Evolutionary conservation across 2,329 filamentous ascomycete species (phyloP), one percentile per base, ranked within the genome.

Genomic region (Calonectria honghensis): DNA sequence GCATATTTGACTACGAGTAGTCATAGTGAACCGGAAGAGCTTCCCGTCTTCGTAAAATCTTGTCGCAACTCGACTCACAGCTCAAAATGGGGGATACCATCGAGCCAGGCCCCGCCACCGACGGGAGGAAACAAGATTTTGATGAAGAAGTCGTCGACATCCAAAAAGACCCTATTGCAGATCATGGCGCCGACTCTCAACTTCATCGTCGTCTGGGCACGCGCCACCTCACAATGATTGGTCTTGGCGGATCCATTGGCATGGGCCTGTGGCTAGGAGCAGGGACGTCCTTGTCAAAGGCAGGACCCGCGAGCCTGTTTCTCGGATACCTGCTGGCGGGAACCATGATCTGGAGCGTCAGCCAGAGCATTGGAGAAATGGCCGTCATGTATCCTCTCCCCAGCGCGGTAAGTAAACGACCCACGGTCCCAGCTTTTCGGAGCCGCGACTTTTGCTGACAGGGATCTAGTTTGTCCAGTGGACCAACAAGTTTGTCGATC

Each of bases 181-280:
- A 73, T 27, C 65, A 73, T 54, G 70, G 70, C n/a, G 70, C 70
- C 41, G 70, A 73, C 9, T 72, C 73, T 7, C 67, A 74, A 27
- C 82, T 88, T 24, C 82, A 83, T 52, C 83, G 86, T 24, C 79
- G 81, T 6, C 82, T 88, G 41, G 82, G 84, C 73, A 87, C 85
- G 14, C 85, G 88, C 20, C 89, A 90, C 77, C 85, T 90, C 64
- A 88, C 90, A 77, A 90, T 90, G 88, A 89, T 90, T 72, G 89
- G 88, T 24, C 83, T 87, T 41, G 84, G 84, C 54, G 85, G 84
- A 27, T 87, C 83, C 31, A 89, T 89, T 79, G 87, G 87, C 6
- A 87, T 86, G 83, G 87, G 87, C 27, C 76, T 88, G 14, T 88
- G 87, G 85, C 83, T 88, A n/a, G 87, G 87, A 18, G 84, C 83